A percentile compares a stretch with the other conserved stretches of the same genome.
These are phyloP conservation scores for Lumnitzera littorea DNA, from an alignment of 345 rosid species.

Conservation along the genomic window DNA sequence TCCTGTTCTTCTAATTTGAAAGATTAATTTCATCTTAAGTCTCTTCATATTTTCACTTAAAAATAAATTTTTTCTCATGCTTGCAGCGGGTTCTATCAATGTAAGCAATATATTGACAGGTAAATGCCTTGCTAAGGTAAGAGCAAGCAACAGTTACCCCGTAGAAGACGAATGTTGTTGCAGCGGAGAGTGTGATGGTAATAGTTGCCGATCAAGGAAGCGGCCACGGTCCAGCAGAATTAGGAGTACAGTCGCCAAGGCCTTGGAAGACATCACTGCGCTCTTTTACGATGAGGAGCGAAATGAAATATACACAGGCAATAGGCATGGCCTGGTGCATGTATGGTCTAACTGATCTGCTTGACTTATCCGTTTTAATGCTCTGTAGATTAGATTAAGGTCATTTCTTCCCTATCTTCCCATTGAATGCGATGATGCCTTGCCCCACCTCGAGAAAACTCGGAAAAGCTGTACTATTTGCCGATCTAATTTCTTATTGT, in stretches of 20 bases:
- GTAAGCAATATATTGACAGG: conserved; percentile 60
- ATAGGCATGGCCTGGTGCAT: conserved; percentile 60
- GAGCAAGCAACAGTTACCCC: conserved; percentile 40
- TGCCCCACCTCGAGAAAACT: not conserved
- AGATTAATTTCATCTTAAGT: too few relatives aligned
- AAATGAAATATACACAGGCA: conserved; percentile 69
- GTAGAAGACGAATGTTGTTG: conserved; percentile 22
- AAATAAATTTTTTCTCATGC: too few relatives aligned
- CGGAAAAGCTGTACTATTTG: not conserved
- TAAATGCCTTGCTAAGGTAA: conserved; percentile 59
- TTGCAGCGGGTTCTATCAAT: conserved; percentile 70
- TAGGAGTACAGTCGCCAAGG: conserved; percentile 55
- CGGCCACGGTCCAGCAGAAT: conserved; percentile 16
- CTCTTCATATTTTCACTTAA: too few relatives aligned
- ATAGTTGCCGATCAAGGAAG: conserved; percentile 18
- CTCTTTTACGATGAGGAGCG: conserved; percentile 75
- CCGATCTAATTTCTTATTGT: too few relatives aligned
- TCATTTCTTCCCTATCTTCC: conserved; percentile 5
- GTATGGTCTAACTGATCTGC: conserved; percentile 57
- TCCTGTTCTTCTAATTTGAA: too few relatives aligned
- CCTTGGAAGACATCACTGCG: conserved; percentile 71
- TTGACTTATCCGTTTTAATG: not conserved
- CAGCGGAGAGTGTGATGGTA: conserved; percentile 13
- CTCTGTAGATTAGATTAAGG: not conserved
- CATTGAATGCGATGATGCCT: conserved; percentile 8